Conservation (phyloP, 371 early-diverging fungal genomes). For the Nematocida sp. region DNA sequence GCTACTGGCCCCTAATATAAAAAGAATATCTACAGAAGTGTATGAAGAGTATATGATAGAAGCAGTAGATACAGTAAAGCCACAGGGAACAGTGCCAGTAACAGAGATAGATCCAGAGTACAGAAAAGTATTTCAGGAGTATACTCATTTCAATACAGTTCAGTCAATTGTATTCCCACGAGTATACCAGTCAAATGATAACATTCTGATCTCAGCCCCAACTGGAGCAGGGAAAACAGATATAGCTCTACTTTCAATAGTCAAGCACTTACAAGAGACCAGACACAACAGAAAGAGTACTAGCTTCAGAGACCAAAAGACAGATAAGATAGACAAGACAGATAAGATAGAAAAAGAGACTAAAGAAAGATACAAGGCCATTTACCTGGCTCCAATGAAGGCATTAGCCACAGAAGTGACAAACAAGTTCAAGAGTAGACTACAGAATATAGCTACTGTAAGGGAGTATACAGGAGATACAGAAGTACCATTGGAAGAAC, state of each 20-base stretch:
- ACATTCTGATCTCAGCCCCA: slow-evolving; percentile 87
- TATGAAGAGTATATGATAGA: slow-evolving; percentile 43
- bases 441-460: slow-evolving; percentile 73
- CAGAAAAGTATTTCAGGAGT: slow-evolving; percentile 28
- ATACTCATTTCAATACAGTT: slow-evolving; percentile 83
- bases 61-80: background rate
- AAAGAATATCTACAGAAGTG: slow-evolving; percentile 3
- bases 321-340: too few relatives aligned
- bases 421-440: slow-evolving; percentile 73
- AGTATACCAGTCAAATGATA: slow-evolving; percentile 74
- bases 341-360: slow-evolving; percentile 63
- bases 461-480: slow-evolving; percentile 95
- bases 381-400: slow-evolving; percentile 99
- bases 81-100: background rate
- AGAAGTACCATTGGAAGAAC: slow-evolving; percentile 81
- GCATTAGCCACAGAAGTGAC: slow-evolving; percentile 96
- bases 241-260: slow-evolving; percentile 74
- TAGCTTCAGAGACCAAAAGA: too few relatives aligned
- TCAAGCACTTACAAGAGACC: slow-evolving; percentile 58
- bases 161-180: slow-evolving; percentile 93
- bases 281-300: background rate
- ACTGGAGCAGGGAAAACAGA: slow-evolving; percentile 94
- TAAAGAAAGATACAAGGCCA: slow-evolving; percentile 79
- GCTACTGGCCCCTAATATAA: slow-evolving; percentile 45
- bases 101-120: background rate